Evolutionary conservation across 495 filamentous ascomycete genomes (phyloP).

Genomic region (Lasiosphaeria miniovina): DNA sequence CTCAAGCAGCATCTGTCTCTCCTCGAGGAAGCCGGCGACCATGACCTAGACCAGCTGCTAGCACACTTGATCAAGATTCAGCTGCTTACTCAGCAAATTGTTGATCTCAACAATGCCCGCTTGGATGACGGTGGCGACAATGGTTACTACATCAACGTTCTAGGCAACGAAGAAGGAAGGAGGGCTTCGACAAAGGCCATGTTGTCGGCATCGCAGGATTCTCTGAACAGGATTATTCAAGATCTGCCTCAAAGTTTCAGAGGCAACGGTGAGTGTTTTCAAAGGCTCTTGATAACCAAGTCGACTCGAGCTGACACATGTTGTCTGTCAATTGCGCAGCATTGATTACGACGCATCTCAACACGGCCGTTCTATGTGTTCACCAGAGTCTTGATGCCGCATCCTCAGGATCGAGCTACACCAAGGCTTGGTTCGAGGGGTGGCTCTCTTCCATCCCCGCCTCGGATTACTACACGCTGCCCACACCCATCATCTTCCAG

Average conservation of each 20-base stretch:
- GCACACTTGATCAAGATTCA: slow-evolving; percentile 37
- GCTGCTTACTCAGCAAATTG: slow-evolving; percentile 37
- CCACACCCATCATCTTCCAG: slow-evolving; percentile 34
- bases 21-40: slow-evolving; percentile 30
- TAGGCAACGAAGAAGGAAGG: neutral
- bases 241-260: slow-evolving; percentile 16
- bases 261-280: neutral
- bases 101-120: slow-evolving; percentile 21
- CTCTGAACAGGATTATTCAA: slow-evolving; percentile 27
- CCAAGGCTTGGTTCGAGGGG: slow-evolving; percentile 37
- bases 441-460: slow-evolving; percentile 38
- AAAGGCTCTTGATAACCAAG: neutral
- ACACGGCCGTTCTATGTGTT: slow-evolving; percentile 20
- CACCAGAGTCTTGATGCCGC: slow-evolving; percentile 19
- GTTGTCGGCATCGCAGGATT: slow-evolving; percentile 27
- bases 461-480: slow-evolving; percentile 37
- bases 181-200: slow-evolving; percentile 20
- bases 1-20: slow-evolving; percentile 35
- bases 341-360: neutral
- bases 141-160: slow-evolving; percentile 1
- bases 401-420: slow-evolving; percentile 28
- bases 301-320: neutral
- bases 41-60: slow-evolving; percentile 32
- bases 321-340: neutral
- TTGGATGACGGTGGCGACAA: neutral